Base-by-base conservation (phyloP, 2,329 filamentous ascomycete species). In the Nemania sp. region DNA sequence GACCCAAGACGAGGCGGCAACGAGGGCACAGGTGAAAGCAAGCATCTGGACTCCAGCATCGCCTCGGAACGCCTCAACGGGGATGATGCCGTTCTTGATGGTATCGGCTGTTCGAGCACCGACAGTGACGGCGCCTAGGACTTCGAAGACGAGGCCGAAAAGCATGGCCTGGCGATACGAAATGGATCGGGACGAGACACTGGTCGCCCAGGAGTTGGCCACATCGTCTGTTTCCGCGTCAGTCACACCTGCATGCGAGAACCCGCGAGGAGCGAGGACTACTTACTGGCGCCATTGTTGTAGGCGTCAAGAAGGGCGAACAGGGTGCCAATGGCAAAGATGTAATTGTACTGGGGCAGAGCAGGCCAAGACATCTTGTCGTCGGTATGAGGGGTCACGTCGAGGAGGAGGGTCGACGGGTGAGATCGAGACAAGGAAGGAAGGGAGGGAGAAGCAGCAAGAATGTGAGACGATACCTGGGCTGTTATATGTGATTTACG, bases 131-230 rank as follows among this genome's bases (percentile, higher is more conserved):
- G 88, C 88, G 48, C 88, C 88, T 48, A 85, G 74, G 75, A 90
- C 80, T 74, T 91, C 88, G 75, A 90, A 90, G 64, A 90, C 75
- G 48, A 84, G 82, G 49, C 86, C 84, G 49, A 89, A 77, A 35
- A 88, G 68, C 86, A 89, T 89, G 65, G 87, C 89, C 76, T 88
- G 86, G 67, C 84, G 76, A 77, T 91, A 90, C 2, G 87, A 80
- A 70, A 91, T 81, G 66, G 90, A 92, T 55, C 90, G 80, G n/a
- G 90, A 92, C 18, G 90, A 92, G 60, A 93, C 90, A 70, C 85
- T 89, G 68, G 90, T 93, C 7, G 90, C 90, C 88, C 89, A 93
- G 52, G 90, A 80, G 77, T 94, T 94, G 72, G 90, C 90, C 59
- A 94, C 90, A 89, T 93, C 90, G 76, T 92, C 87, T 89, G 60